Evolutionary conservation across 352 stramenopile species (phyloP).

Genomic region (Peronospora destructor): DNA sequence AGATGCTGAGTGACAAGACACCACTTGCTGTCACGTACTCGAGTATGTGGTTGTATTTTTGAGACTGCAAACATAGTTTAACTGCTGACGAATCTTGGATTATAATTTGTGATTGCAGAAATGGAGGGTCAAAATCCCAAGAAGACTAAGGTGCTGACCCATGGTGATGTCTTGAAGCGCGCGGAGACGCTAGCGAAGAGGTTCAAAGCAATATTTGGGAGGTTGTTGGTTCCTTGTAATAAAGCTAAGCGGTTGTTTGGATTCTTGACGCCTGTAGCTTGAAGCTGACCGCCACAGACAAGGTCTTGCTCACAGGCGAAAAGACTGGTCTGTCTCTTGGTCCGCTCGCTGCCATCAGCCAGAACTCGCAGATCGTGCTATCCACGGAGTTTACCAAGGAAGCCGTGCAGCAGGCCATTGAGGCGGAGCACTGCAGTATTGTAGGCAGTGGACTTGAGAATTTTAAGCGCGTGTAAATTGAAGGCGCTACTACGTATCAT

Average conservation of each 20-base stretch:
- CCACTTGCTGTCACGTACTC: slow-evolving; percentile 71
- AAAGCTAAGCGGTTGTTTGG: not conserved
- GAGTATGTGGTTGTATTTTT: slow-evolving; percentile 29
- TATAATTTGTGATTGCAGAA: slow-evolving; percentile 29
- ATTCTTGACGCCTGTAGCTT: slow-evolving; percentile 33
- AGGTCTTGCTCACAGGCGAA: slow-evolving; percentile 74
- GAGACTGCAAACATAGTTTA: not conserved
- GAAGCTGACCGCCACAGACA: slow-evolving; percentile 68
- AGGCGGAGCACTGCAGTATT: slow-evolving; percentile 73
- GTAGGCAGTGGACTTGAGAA: slow-evolving; percentile 63
- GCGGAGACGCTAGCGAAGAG: slow-evolving; percentile 60
- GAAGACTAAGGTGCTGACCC: slow-evolving; percentile 71
- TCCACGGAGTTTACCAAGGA: slow-evolving; percentile 62
- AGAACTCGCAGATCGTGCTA: slow-evolving; percentile 71
- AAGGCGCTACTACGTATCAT: slow-evolving; percentile 8
- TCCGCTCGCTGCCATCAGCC: slow-evolving; percentile 63
- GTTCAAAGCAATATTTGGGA: slow-evolving; percentile 26
- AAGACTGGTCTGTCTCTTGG: slow-evolving; percentile 58
- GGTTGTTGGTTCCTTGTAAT: not conserved
- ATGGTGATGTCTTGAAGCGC: slow-evolving; percentile 75
- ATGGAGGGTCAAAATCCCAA: slow-evolving; percentile 69
- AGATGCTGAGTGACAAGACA: slow-evolving; percentile 62
- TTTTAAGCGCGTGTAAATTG: slow-evolving; percentile 79
- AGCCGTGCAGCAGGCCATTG: slow-evolving; percentile 63
- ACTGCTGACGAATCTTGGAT: not conserved